Evolutionary conservation across 192 early-diverging fungal species (phyloP).

Genomic region (Coemansia sp.): DNA sequence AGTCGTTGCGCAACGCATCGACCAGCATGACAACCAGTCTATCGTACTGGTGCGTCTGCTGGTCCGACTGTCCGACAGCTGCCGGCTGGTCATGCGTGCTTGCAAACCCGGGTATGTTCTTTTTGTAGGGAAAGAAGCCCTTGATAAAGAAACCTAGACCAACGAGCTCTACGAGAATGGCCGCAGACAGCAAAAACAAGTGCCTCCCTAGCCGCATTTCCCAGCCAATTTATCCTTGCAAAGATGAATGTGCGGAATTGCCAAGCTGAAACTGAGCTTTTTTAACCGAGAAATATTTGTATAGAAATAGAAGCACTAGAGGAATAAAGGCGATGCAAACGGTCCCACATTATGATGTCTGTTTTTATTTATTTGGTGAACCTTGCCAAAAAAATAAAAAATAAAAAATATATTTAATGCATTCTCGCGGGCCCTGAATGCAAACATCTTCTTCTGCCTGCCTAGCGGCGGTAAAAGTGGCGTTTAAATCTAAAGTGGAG

Average conservation of each 20-base stretch:
- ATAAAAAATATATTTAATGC: background rate
- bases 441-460: too few relatives aligned
- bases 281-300: too few relatives aligned
- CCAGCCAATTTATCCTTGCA: background rate
- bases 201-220: conserved; percentile 20
- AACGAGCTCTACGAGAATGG: conserved; percentile 53
- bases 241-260: too few relatives aligned
- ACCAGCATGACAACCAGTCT: conserved; percentile 69
- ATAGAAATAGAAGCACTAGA: too few relatives aligned
- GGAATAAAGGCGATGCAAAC: too few relatives aligned
- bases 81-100: conserved; percentile 27
- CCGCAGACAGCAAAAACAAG: conserved; percentile 6
- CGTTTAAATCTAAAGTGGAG: conserved; percentile 83
- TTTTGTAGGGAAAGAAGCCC: conserved; percentile 80
- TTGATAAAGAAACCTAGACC: conserved; percentile 64
- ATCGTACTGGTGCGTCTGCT: conserved; percentile 27
- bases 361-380: too few relatives aligned
- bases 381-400: conserved; percentile 4
- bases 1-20: conserved; percentile 74
- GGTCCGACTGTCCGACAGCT: conserved; percentile 5
- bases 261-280: too few relatives aligned
- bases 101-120: conserved; percentile 61
- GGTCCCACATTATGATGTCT: too few relatives aligned
- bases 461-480: conserved; percentile 72
- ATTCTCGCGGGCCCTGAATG: too few relatives aligned